Base-by-base conservation (phyloP, 305 asterid genomes). In the Salvia sclarea region DNA sequence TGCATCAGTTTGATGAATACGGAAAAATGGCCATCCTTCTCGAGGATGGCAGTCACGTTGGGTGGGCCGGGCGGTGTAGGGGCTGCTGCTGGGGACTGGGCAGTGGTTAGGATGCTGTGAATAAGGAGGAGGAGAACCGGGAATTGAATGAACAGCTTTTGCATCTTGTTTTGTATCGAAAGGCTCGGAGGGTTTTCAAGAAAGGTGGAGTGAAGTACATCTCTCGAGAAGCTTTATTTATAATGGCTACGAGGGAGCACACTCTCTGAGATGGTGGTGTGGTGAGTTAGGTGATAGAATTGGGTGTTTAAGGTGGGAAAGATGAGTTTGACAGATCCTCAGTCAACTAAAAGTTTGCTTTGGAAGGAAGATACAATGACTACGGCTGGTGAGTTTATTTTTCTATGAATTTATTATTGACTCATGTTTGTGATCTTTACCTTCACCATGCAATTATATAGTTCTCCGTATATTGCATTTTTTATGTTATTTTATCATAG, bases 1-100 rank as follows among this genome's bases (percentile, higher is more conserved):
- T 70, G 79, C 5, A 78, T 65, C 13, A 78, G 82, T 16, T 43
- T 70, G 72, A 78, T 74, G 72, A 78, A 71, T 13, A 62, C 43
- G 31, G 54, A 21, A 56, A 43, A 78, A 8, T 67, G 68, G 22
- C 79, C 75, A 0, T 74, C 79, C 71, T 78, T 78, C 52, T 74
- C 73, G 35, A 78, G 79, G 58, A 74, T 70, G 38, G 75, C 65
- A 4, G 80, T 70, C 16, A 78, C 43, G 6, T 74, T 72, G 64
- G 72, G 61, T 1, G 80, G 83, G 8, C 65, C 75, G 1, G 78
- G 64, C 0, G 82, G 82, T 3, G 71, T 61, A 4, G 77, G 72
- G 38, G 77, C 72, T 2, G 77, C 72, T 24, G 77, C 67, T 11
- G 77, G 72, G 47, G 68, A 55, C 57, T 66, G 63, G n/a, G 49